Base-by-base conservation (phyloP, 1,284 basidiomycete genomes). In the Porodaedalea pini region DNA sequence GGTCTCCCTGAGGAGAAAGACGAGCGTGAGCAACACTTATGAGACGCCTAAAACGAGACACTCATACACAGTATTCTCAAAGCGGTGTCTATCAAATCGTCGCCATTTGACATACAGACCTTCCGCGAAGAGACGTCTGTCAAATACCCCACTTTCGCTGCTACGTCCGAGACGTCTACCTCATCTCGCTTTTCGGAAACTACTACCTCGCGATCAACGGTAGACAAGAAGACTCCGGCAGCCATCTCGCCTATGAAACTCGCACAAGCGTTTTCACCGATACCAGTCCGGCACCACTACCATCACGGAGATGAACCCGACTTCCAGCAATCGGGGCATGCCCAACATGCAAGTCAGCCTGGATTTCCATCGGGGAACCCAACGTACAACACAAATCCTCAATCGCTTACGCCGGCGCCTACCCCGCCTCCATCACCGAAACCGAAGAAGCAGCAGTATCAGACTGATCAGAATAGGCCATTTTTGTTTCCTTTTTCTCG, bases 371-470 rank as follows among this genome's bases (percentile, higher is more conserved):
- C 78, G 56, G 78, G 80, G 53, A 68, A 73, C 39, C 71, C 74
- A 23, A 75, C 70, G 59, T 71, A 73, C 1, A 73, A 72, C 21
- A 83, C 79, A 65, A 78, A 83, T 31, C 70, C 79, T 17, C 88
- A 91, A 66, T 81, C 90, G 3, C 81, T 83, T 11, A 95, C 92
- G 2, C 94, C 93, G 1, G 92, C 92, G 23, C 94, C 95, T 2
- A 85, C 92, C 0, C 95, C 95, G 0, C 89, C 93, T 1, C 89
- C 90, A 0, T 86, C 88, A 21, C 87, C 86, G 15, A 97, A 96
- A 68, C 93, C 92, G 6, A 98, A 98, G 77, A 98, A 98, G 71
- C 94, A 96, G 68, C 95, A 98, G 69, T 99, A 94, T 71, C 97
- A 99, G 71, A 99, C 97, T 0, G 97, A 99, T 70, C 97, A 97